Evolutionary conservation across 106 monocot genomes (phyloP).

Genomic region (Acorus gramineus): DNA sequence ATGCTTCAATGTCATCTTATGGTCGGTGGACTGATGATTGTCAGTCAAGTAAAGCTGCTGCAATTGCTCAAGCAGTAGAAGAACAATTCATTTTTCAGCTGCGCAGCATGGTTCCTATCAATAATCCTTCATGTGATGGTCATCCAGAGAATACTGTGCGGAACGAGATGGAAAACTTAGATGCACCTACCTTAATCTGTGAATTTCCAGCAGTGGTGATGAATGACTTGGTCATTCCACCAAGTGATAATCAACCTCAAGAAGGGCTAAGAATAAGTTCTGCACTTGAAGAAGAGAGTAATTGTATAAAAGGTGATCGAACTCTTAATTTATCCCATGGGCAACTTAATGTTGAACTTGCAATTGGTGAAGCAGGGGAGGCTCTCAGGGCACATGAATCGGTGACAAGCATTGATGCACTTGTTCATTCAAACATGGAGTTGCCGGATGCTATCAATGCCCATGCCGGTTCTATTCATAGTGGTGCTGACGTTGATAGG

Average conservation of each 20-base stretch:
- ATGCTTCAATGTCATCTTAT: slow-evolving; percentile 31
- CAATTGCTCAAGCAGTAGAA: slow-evolving; percentile 67
- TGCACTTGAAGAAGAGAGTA: neutral
- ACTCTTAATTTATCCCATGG: too few relatives aligned
- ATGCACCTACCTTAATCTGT: neutral
- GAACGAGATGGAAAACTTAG: slow-evolving; percentile 7
- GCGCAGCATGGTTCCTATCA: slow-evolving; percentile 13
- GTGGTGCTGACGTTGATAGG: slow-evolving; percentile 28
- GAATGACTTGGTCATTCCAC: slow-evolving; percentile 14
- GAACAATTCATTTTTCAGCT: slow-evolving; percentile 53
- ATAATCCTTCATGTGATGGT: slow-evolving; percentile 18
- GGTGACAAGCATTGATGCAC: slow-evolving; percentile 25
- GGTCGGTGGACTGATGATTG: slow-evolving; percentile 70
- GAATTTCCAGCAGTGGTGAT: slow-evolving; percentile 3
- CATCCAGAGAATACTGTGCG: slow-evolving; percentile 13
- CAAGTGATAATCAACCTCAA: slow-evolving; percentile 13
- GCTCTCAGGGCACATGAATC: slow-evolving; percentile 8
- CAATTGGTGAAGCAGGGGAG: slow-evolving; percentile 12
- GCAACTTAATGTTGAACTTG: slow-evolving; percentile 11
- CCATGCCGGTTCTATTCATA: slow-evolving; percentile 21
- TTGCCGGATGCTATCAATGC: slow-evolving; percentile 35
- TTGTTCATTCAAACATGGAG: slow-evolving; percentile 31
- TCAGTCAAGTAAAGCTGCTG: slow-evolving; percentile 41
- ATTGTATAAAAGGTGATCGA: slow-evolving; percentile 5
- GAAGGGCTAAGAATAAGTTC: slow-evolving; percentile 10